Base-by-base conservation (phyloP, 2,329 filamentous ascomycete genomes). In the Cladorrhinum sp. region DNA sequence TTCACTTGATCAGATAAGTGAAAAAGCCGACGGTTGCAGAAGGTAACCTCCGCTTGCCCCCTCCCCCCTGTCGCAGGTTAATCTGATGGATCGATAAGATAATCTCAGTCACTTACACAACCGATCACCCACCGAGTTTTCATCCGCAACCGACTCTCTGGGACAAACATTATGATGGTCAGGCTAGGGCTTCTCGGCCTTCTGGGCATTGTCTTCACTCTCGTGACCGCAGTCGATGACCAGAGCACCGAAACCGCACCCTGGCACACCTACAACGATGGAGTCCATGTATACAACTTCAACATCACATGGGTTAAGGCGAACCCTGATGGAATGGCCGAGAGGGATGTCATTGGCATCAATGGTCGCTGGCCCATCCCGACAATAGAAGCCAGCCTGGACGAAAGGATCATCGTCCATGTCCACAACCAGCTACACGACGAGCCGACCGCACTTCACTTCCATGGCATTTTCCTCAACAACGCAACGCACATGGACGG, bases 351-450 rank as follows among this genome's bases (percentile, higher is more conserved):
- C 2, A 90, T 93, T 70, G 89, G 88, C 50, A 88, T 95, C 76
- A 93, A 95, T 68, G 84, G 84, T 3, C 73, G 87, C 75, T 92
- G 90, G 88, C 91, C 90, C 1, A 81, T 89, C 56, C 90, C 91
- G 1, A 73, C 75, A 24, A 86, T 92, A 59, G 79, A 83, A 55
- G 87, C 83, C 38, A 81, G 80, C 52, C 76, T 86, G 54, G 87
- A 87, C 60, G 88, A 91, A 69, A 79, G 76, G 22, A 65, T 89
- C 55, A 70, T 88, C 61, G 75, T 88, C 62, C 84, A 85, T 58
- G 77, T 83, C 49, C 73, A 78, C 62, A 89, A 89, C 70, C 74
- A 77, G 22, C 76, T 89, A 5, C 83, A 82, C 5, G 86, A 90
- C 68, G 80, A 87, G 71, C 77, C 79, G 1, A 88, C 86, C 0